Evolutionary conservation across 2,329 filamentous ascomycete genomes (phyloP).

Genomic region (Celoporthe dispersa): DNA sequence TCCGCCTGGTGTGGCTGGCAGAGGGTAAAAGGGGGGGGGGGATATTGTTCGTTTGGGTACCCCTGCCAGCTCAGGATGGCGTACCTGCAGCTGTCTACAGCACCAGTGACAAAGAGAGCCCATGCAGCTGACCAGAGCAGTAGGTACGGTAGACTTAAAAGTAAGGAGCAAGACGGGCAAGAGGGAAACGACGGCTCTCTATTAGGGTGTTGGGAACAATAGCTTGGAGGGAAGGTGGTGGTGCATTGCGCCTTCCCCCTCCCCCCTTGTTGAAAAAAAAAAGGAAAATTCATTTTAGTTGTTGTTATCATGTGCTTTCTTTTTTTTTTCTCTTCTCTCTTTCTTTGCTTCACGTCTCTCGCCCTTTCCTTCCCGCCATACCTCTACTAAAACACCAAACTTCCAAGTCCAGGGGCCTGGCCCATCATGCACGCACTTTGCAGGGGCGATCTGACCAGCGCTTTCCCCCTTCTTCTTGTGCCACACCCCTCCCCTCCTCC

Average conservation of each 20-base stretch:
- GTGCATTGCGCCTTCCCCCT: background rate
- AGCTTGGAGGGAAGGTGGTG: background rate
- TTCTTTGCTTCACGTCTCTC: too few relatives aligned
- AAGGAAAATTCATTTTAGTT: background rate
- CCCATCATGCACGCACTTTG: slow-evolving; percentile 11
- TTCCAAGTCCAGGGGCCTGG: background rate
- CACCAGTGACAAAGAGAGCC: background rate
- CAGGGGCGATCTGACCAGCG: background rate
- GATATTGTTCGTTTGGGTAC: background rate
- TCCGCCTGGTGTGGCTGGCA: background rate
- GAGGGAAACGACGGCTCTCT: background rate
- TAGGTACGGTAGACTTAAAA: background rate
- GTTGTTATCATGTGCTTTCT: background rate
- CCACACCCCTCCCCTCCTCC: too few relatives aligned
- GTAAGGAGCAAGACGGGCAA: background rate
- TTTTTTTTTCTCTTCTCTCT: background rate
- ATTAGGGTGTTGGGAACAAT: too few relatives aligned
- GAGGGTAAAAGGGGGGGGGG: background rate
- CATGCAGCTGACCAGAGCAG: slow-evolving; percentile 8
- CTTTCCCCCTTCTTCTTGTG: background rate
- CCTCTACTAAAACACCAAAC: background rate
- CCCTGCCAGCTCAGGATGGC: slow-evolving; percentile 12
- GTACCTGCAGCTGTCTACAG: slow-evolving; percentile 10
- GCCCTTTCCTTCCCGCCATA: background rate
- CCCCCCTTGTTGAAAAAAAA: too few relatives aligned